phyloP scores from a whole-genome alignment of 1,284 basidiomycete genomes.

The Ganoderma resinaceum region DNA sequence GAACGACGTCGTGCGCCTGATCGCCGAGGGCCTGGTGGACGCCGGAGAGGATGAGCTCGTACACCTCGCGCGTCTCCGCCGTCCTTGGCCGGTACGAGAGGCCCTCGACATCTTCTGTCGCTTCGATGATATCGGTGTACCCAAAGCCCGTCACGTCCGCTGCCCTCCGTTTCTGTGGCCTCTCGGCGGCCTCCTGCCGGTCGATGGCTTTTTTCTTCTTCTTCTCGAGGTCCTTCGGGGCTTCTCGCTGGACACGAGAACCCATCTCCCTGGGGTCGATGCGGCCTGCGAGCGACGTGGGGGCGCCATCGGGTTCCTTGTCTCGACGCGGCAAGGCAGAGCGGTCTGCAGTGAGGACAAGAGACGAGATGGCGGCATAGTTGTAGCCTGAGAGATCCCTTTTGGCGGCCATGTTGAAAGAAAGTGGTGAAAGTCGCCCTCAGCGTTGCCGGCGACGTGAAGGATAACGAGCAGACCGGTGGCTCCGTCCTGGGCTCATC shows the following conservation, averaged over 20 bases:
- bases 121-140: conserved; percentile 90
- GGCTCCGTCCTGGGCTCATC: not conserved
- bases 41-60: conserved; percentile 89
- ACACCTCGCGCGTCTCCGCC: conserved; percentile 93
- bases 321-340: conserved; percentile 80
- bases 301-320: conserved; percentile 96
- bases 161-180: conserved; percentile 57
- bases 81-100: conserved; percentile 93
- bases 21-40: conserved; percentile 91
- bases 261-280: conserved; percentile 96
- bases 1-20: conserved; percentile 94
- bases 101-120: conserved; percentile 93
- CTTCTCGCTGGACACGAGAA: conserved; percentile 83
- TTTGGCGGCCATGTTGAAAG: conserved; percentile 51
- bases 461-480: not conserved
- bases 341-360: conserved; percentile 85
- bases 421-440: conserved; percentile 17
- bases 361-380: conserved; percentile 89
- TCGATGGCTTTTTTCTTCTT: conserved; percentile 87
- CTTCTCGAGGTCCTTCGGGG: conserved; percentile 93
- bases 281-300: conserved; percentile 90
- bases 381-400: conserved; percentile 88
- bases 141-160: conserved; percentile 70
- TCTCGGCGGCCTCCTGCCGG: conserved; percentile 62
- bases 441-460: conserved; percentile 25